Evolutionary conservation across 345 rosid species (phyloP), one percentile per base, ranked within the genome.

Genomic region (Trapa incisa): DNA sequence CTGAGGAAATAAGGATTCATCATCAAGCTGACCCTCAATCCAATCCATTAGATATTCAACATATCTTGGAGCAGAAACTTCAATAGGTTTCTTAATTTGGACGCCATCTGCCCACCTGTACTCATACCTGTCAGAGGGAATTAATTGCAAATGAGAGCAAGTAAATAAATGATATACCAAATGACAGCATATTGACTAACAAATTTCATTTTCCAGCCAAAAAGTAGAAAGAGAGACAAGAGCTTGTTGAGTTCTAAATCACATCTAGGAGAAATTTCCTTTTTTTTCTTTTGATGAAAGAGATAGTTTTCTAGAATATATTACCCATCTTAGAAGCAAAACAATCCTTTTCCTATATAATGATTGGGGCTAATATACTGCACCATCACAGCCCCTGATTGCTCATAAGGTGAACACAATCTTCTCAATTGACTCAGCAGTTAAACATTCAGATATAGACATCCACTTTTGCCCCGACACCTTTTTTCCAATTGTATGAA

Each of bases 71-170:
- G 99, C 99, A 62, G 99, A 94, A 61, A 94, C 99, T 75, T 94
- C 99, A 11, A 94, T 94, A 3, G 99, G 99, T 76, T 89, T 94
- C 86, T 94, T 94, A 76, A 94, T 91, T 76, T 87, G 95, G n/a
- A 94, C 97, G 52, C 99, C 99, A 84, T 94, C 99, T 38, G 99
- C 99, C 99, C 99, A 94, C 80, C 99, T 82, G 75, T 94, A 94
- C 64, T 94, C 99, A 14, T 94, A 94, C 81, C 98, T 93, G 86
- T 61, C 73, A 76, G 39, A 76, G 52, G 15, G 61, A 68, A 66
- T 45, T 43, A 62, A 62, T 61, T 35, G 37, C 41, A 2, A 16
- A 29, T 64, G 6, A 42, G 52, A 53, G 42, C 14, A 37, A 22
- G 52, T 32, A 4, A 22, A 22, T 22, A 22, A 22, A 22, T 22